Base-by-base conservation (phyloP, 257 asterid genomes). In the Primulina tabacum region DNA sequence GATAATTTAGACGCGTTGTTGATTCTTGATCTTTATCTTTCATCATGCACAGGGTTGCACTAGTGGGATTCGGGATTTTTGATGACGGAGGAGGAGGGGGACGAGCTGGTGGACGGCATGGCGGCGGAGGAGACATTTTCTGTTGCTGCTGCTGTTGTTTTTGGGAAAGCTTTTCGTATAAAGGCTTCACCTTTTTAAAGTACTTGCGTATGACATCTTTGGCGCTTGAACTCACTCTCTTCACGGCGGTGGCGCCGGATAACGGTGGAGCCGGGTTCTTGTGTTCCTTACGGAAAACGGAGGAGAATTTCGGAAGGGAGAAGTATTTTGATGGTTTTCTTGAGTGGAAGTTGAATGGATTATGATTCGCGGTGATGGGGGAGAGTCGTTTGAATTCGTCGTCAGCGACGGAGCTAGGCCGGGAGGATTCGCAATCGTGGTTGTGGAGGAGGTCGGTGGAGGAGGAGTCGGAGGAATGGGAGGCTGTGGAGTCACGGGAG, bases 401-500 rank as follows among this genome's bases (percentile, higher is more conserved):
- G 57, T 80, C 96, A 17, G 80, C 52, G 72, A 75, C 96, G 32
- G 96, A 91, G 82, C 88, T 80, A 1, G 97, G 92, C n/a, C 95
- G 88, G 73, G 95, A 81, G 71, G 92, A 87, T 69, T 84, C 92
- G 71, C 85, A 84, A 14, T 82, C 89, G 1, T 72, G 75, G 60
- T 77, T 73, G 61, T 77, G 71, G 73, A 76, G 84, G 81, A 78
- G 75, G 68, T 85, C 76, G 74, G 78, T 75, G 55, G 55, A 43
- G 76, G 68, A 74, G 78, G 75, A 74, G 74, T 85, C 76, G 67
- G 84, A 80, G 37, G 84, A 79, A 6, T 11, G 17, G 38, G 97
- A 89, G 75, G 78, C 85, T 20, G 81, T 84, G 82, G 96, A 92
- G 71, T 87, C 90, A 7, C 95, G 95, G 64, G 90, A 89, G 72